Evolutionary conservation across 441 rosid genomes (phyloP).

Genomic region (Adansonia rubrostipa): DNA sequence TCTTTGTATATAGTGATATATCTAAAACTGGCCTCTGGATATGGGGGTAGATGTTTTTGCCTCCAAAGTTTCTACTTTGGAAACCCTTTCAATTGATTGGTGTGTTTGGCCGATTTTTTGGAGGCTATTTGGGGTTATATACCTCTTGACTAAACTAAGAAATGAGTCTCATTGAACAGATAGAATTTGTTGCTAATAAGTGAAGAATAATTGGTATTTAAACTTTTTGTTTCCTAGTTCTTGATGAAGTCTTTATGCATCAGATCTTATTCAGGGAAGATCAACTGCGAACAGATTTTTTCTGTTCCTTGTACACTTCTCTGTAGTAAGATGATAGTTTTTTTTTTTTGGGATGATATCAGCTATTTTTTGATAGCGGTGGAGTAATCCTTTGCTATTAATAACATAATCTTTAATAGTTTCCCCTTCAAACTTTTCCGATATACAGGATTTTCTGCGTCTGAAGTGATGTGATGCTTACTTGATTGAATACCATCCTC

Average conservation of each 20-base stretch:
- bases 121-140: not conserved
- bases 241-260: slow-evolving; percentile 2
- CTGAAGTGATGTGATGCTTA: slow-evolving; percentile 25
- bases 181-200: not conserved
- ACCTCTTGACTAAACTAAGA: slow-evolving; percentile 5
- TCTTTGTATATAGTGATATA: not conserved
- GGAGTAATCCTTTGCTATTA: slow-evolving; percentile 1
- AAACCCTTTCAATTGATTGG: not conserved
- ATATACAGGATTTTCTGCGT: slow-evolving; percentile 32
- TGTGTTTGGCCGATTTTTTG: not conserved
- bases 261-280: slow-evolving; percentile 32
- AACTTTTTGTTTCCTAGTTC: not conserved
- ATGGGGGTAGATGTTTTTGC: not conserved
- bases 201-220: slow-evolving; percentile 5
- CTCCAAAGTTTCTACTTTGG: not conserved
- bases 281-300: slow-evolving; percentile 19
- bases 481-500: slow-evolving; percentile 32
- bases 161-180: not conserved
- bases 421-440: not conserved
- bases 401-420: slow-evolving; percentile 10
- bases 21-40: not conserved
- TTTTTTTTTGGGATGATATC: not conserved
- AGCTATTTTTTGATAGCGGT: not conserved
- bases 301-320: slow-evolving; percentile 5
- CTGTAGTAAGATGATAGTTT: slow-evolving; percentile 27